Evolutionary conservation across 2,329 filamentous ascomycete genomes (phyloP).

Genomic region (Aspergillus transmontanensis): DNA sequence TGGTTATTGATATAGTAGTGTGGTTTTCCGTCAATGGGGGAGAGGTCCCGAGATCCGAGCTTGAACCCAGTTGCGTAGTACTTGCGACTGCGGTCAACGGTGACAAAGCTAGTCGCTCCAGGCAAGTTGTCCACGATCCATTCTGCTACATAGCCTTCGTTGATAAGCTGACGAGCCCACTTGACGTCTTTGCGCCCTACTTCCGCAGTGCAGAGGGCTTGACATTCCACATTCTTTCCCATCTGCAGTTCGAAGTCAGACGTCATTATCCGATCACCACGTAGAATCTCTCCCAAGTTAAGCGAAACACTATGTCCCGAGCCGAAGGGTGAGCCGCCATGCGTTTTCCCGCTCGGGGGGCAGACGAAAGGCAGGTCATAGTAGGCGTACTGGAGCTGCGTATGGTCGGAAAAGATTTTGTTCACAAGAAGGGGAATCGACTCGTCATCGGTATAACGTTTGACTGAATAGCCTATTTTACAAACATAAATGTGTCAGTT

Average conservation of each 20-base stretch:
- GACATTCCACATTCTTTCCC: slow-evolving; percentile 73
- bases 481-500: slow-evolving; percentile 14
- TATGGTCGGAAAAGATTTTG: slow-evolving; percentile 88
- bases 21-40: slow-evolving; percentile 60
- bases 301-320: slow-evolving; percentile 77
- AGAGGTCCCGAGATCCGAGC: slow-evolving; percentile 73
- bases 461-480: slow-evolving; percentile 75
- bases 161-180: slow-evolving; percentile 71
- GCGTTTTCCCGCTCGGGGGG: slow-evolving; percentile 69
- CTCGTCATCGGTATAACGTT: slow-evolving; percentile 75
- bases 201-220: slow-evolving; percentile 70
- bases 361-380: slow-evolving; percentile 87
- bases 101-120: slow-evolving; percentile 85
- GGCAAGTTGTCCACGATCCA: slow-evolving; percentile 94
- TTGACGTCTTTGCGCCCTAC: slow-evolving; percentile 66
- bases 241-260: slow-evolving; percentile 82
- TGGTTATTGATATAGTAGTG: slow-evolving; percentile 84
- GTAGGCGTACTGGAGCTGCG: slow-evolving; percentile 89
- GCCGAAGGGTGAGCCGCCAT: slow-evolving; percentile 67
- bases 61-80: slow-evolving; percentile 93
- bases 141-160: slow-evolving; percentile 80
- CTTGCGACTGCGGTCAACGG: slow-evolving; percentile 78
- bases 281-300: slow-evolving; percentile 83
- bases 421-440: slow-evolving; percentile 84
- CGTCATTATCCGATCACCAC: slow-evolving; percentile 80